Evolutionary conservation across 306 rosid species (phyloP), one percentile per base, ranked within the genome.

Genomic region (Crotalaria pallida): DNA sequence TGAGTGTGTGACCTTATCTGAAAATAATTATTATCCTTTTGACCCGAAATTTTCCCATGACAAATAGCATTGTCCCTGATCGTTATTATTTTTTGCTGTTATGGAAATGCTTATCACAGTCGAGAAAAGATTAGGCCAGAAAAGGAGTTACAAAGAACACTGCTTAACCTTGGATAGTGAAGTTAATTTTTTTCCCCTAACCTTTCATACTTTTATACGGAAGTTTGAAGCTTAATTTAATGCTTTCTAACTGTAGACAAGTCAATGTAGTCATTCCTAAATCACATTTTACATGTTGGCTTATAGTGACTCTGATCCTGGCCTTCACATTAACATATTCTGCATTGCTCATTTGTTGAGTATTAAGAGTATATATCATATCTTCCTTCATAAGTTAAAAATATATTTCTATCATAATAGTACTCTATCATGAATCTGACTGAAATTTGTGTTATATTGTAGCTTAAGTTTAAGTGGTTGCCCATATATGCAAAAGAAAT

Each of bases 101-200:
- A 31, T 67, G 76, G 49, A n/a, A 71, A 72, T 72, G 57, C 61
- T 10, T 66, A 49, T 71, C 6, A n/a, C 77, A 92, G 98, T 67
- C 89, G 95, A 80, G 98, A 92, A 82, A 92, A 92, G 84, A 86
- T 92, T 69, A 87, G 79, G 83, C 98, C 96, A 10, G 98, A 89
- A 71, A 89, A 81, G 75, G 98, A 92, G 80, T 85, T 92, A 55
- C 85, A 80, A 74, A 83, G 96, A 83, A 96, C 98, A 41, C 67
- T 31, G 74, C 43, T 21, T 21, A 22, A 45, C 43, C 7, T 47
- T 19, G 12, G 21, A 24, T 69, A 73, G 70, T 62, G 10, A 21
- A 11, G 10, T 75, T 44, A n/a, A 26, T 57, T 19, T 43, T 70
- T 64, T 17, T 1, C 18, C 69, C 52, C 50, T 43, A 51, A 57